A percentile compares a stretch with the other conserved stretches of the same genome.
Evolutionary conservation across 495 filamentous ascomycete genomes (phyloP).

Genomic region (Aspergillus steynii): DNA sequence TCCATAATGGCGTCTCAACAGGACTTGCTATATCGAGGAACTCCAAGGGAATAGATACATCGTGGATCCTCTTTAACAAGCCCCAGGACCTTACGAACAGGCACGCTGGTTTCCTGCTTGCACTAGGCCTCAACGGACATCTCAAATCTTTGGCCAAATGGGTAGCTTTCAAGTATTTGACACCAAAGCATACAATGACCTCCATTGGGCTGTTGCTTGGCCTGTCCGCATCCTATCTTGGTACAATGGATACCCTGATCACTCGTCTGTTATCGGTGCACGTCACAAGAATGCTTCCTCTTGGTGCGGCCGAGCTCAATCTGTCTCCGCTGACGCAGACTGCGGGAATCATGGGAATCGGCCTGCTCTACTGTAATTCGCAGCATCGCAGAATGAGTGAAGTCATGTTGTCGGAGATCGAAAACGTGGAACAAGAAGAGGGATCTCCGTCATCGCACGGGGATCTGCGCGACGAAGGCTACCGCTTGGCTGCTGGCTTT

Average conservation of each 20-base stretch:
- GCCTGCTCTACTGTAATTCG: conserved; percentile 88
- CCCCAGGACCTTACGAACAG: conserved; percentile 87
- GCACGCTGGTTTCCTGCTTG: conserved; percentile 91
- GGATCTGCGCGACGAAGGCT: conserved; percentile 87
- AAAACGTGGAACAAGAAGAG: conserved; percentile 77
- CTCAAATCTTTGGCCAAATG: conserved; percentile 91
- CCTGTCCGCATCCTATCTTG: conserved; percentile 87
- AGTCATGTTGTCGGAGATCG: conserved; percentile 96
- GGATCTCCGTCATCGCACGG: conserved; percentile 56
- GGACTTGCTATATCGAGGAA: conserved; percentile 87
- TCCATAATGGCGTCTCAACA: conserved; percentile 90
- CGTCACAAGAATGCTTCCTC: conserved; percentile 88
- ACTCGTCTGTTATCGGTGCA: conserved; percentile 97
- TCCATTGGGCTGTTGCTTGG: conserved; percentile 93
- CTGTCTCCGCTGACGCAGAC: conserved; percentile 93
- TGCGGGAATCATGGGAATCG: conserved; percentile 96
- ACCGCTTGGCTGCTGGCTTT: conserved; percentile 90
- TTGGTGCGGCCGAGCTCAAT: conserved; percentile 90
- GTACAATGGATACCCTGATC: conserved; percentile 94
- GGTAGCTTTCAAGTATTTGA: conserved; percentile 98
- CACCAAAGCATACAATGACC: conserved; percentile 98
- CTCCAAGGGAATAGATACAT: conserved; percentile 93
- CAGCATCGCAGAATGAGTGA: conserved; percentile 99
- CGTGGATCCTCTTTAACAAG: conserved; percentile 98
- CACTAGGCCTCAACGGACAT: conserved; percentile 93